Evolutionary conservation across 2,329 filamentous ascomycete species (phyloP), one percentile per base, ranked within the genome.

Genomic region (Fusarium multiceps): DNA sequence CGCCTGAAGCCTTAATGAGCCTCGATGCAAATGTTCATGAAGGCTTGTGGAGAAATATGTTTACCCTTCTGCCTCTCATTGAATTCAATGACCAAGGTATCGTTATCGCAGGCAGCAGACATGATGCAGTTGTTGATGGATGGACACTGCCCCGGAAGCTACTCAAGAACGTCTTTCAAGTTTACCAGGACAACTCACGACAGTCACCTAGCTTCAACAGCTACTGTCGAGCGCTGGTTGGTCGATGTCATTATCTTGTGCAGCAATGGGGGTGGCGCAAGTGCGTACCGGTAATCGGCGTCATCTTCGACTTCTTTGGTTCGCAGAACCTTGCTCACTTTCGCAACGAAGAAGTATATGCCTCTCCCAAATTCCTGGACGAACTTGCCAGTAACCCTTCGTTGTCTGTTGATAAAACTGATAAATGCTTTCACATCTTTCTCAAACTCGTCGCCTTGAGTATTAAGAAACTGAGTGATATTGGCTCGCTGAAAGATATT

Each of bases 221-320:
- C 63, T 92, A 92, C 72, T 89, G 87, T 63, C 84, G 86, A 20
- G 85, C 87, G 8, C 75, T 90, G 7, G 79, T 91, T 32, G 82
- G 83, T 20, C 86, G 90, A 30, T 92, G 89, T 66, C 85, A 91
- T 73, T 86, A 87, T 73, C 82, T 91, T 12, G 86, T 90, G 48
- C 81, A 85, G 60, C 85, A 89, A 76, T 92, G 90, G 90, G 88
- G 88, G 6, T 92, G 90, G 90, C 82, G 82, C 40, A 87, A 82
- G 64, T 87, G 85, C 70, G 86, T 85, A 48, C 80, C 83, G 13
- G 82, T 91, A 16, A 80, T 91, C 32, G 88, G 89, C 3, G 81
- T 85, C 3, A 85, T 92, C 4, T 92, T 91, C 66, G 89, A 92
- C 76, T 91, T 91, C 73, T 92, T 91, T 70, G 89, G 88, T 12